These are phyloP conservation scores for Sphaerulina musiva DNA, from an alignment of 2,329 filamentous ascomycete species.

Conservation along the genomic window DNA sequence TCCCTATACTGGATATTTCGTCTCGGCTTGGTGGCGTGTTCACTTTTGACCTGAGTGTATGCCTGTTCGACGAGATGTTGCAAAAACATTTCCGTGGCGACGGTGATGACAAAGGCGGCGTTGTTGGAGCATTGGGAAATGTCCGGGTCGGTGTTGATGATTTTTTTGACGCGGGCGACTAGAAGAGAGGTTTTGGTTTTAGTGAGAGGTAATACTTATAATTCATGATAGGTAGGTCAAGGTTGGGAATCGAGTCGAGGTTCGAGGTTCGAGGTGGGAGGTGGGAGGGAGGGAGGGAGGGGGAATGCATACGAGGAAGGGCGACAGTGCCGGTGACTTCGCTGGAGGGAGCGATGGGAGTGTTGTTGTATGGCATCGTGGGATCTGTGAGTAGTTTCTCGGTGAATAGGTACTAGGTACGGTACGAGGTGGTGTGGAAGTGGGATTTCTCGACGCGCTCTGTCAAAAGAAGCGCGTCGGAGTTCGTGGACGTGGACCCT, in stretches of 20 bases:
- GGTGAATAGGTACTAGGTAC: neutral
- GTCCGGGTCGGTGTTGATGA: slow-evolving; percentile 81
- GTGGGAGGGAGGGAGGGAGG: neutral
- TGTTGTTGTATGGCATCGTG: slow-evolving; percentile 83
- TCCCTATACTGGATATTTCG: slow-evolving; percentile 96
- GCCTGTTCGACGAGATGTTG: slow-evolving; percentile 81
- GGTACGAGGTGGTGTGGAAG: too few species aligned
- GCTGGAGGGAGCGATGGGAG: slow-evolving; percentile 69
- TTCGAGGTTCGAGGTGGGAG: neutral
- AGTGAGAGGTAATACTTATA: neutral
- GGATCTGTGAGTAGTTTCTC: neutral
- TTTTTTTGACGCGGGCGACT: slow-evolving; percentile 96
- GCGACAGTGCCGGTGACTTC: slow-evolving; percentile 80
- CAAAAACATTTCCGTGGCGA: slow-evolving; percentile 94
- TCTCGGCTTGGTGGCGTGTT: slow-evolving; percentile 68
- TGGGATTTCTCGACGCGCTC: neutral
- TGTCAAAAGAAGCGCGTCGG: neutral
- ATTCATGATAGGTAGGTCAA: too few species aligned
- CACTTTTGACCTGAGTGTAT: slow-evolving; percentile 80
- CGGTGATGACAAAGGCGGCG: slow-evolving; percentile 85
- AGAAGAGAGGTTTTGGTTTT: slow-evolving; percentile 1
- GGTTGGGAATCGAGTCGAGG: too few species aligned
- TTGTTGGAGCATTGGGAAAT: slow-evolving; percentile 84
- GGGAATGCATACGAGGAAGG: slow-evolving; percentile 62
- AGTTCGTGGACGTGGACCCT: neutral